Conservation (phyloP, 805 yeast species). For the Hanseniaspora hatyaiensis region DNA sequence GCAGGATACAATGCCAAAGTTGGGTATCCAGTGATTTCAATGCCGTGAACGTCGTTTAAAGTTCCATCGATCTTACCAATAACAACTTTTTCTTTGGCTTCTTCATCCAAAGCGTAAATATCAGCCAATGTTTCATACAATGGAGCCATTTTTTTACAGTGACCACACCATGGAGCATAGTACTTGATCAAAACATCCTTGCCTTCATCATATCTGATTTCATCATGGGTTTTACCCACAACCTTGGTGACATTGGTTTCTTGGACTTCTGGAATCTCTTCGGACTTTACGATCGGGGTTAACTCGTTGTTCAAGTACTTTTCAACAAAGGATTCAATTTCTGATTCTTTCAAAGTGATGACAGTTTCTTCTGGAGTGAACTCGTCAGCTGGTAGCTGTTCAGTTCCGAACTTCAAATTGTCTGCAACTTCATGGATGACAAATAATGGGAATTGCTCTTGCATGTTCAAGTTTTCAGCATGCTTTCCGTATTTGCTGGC, state of each 20-base stretch:
- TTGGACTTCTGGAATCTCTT: conserved; percentile 74
- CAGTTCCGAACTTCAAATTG: conserved; percentile 67
- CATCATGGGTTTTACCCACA: conserved; percentile 75
- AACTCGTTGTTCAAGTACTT: conserved; percentile 54
- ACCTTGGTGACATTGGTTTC: conserved; percentile 60
- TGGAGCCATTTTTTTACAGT: conserved; percentile 86
- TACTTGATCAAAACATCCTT: conserved; percentile 79
- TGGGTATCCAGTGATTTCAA: conserved; percentile 81
- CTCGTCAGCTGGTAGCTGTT: conserved; percentile 38
- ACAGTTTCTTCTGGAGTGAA: conserved; percentile 23
- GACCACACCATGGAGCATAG: conserved; percentile 97
- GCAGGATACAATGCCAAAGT: conserved; percentile 87
- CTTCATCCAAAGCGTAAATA: conserved; percentile 42
- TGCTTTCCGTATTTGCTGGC: conserved; percentile 72
- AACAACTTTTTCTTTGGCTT: conserved; percentile 43
- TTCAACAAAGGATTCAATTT: conserved; percentile 50
- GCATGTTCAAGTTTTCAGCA: conserved; percentile 73
- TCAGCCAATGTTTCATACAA: conserved; percentile 76
- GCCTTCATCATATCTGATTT: conserved; percentile 41
- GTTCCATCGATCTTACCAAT: conserved; percentile 87
- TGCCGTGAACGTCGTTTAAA: conserved; percentile 65
- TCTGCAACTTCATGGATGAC: conserved; percentile 63
- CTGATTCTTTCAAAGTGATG: conserved; percentile 37
- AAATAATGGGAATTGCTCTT: conserved; percentile 78
- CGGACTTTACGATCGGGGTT: conserved; percentile 68